Percentiles rank a stretch among this genome's conserved stretches.
phyloP scores from a whole-genome alignment of 108 stramenopile species.

The Nitzschia sp. region DNA sequence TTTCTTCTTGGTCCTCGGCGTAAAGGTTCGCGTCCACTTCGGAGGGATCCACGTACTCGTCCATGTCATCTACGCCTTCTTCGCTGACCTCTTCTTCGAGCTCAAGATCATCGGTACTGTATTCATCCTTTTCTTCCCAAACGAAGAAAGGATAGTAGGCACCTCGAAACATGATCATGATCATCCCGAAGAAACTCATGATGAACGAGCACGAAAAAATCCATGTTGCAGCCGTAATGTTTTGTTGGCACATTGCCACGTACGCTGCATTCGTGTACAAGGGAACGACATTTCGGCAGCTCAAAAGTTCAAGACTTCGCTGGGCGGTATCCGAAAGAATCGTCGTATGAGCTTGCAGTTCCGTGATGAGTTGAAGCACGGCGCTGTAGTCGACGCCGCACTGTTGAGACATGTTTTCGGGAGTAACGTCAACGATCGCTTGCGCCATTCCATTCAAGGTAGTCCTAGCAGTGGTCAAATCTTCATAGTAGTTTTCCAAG shows the following conservation, averaged over 20 bases:
- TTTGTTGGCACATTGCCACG: conserved; percentile 24
- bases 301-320: conserved; percentile 27
- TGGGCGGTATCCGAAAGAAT: conserved; percentile 16
- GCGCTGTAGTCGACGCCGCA: conserved; percentile 38
- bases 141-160: conserved; percentile 31
- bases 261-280: conserved; percentile 35
- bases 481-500: conserved; percentile 24
- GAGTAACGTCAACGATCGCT: not conserved
- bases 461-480: conserved; percentile 14
- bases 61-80: not conserved
- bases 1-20: not conserved
- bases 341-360: conserved; percentile 20
- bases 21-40: not conserved
- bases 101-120: conserved; percentile 12
- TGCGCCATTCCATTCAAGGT: not conserved
- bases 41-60: not conserved
- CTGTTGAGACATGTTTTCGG: conserved; percentile 23
- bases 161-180: conserved; percentile 38
- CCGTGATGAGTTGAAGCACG: conserved; percentile 13
- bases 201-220: conserved; percentile 20
- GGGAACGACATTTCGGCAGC: conserved; percentile 39
- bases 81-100: conserved; percentile 3
- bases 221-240: conserved; percentile 14
- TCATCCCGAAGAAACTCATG: conserved; percentile 41
- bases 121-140: conserved; percentile 23